Evolutionary conservation across 352 stramenopile genomes (phyloP), one percentile per base, ranked within the genome.

Genomic region (Pythium brachiatum): DNA sequence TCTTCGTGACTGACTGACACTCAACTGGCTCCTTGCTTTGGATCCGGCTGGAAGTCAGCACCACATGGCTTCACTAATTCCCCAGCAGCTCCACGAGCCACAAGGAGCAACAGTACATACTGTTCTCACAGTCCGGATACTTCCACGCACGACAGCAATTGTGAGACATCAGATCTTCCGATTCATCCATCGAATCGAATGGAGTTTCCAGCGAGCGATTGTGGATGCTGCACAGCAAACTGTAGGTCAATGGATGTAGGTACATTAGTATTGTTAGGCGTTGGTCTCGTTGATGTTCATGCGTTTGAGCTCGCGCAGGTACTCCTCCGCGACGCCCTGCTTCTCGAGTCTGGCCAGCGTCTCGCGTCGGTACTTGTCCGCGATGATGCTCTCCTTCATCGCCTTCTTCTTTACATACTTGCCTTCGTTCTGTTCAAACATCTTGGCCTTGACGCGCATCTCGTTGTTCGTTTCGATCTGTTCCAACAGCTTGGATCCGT

Each of bases 331-430:
- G 8, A 90, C 83, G 27, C 82, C 80, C 58, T 83, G 70, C 54
- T 85, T 88, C 61, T 90, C 64, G 29, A 93, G 67, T 38, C 66
- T 70, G 12, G 79, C 68, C 16, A 93, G 64, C 26, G 84, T 87
- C 32, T 89, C 77, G 11, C 72, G 57, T 0, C 83, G 70, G 56
- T 90, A 79, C 62, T 93, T 93, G 60, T 93, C 83, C 7, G 81
- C 83, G 38, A 93, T 59, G 62, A 90, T 90, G 41, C 71, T 78
- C 61, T 91, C 83, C 54, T 88, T 89, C 54, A 86, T 69, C 23
- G 62, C 63, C 60, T 90, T 91, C 71, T 90, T 93, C 64, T 85
- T 82, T 16, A 72, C 51, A 51, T 83, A 87, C 64, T 87, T 89
- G 59, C 70, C 75, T 59, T 90, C 82, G 54, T 87, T 89, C 50